phyloP scores from a whole-genome alignment of 768 basidiomycete species.

The Lentinus brumalis region DNA sequence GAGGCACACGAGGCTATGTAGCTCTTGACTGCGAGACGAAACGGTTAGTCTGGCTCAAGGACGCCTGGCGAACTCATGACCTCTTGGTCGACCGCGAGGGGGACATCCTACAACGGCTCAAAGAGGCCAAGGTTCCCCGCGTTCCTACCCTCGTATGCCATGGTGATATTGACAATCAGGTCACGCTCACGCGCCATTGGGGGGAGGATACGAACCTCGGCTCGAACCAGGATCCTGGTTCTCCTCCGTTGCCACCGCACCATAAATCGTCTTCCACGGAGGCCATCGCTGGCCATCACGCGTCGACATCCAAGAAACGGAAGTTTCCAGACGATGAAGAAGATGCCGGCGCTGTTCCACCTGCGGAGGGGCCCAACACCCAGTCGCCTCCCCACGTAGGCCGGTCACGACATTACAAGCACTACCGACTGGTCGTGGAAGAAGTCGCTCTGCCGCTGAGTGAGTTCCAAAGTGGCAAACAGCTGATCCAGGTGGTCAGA shows the following conservation, averaged over 20 bases:
- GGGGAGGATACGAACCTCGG: background rate
- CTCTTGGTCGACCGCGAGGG: background rate
- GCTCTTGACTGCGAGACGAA: slow-evolving; percentile 10
- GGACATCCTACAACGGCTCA: background rate
- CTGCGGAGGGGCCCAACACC: background rate
- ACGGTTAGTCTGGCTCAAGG: slow-evolving; percentile 16
- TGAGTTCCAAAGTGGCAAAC: background rate
- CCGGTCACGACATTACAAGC: background rate
- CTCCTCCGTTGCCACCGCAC: background rate
- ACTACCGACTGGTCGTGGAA: slow-evolving; percentile 7
- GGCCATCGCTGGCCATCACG: no score
- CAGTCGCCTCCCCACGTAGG: background rate
- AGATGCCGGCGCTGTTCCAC: background rate
- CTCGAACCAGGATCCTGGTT: background rate
- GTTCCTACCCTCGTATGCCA: slow-evolving; percentile 12
- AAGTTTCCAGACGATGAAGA: background rate
- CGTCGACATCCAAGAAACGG: background rate
- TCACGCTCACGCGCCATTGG: background rate
- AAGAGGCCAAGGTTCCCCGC: background rate
- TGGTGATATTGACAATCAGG: slow-evolving; percentile 3
- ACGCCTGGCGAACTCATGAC: slow-evolving; percentile 11
- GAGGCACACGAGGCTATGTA: slow-evolving; percentile 13
- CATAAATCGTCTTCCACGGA: background rate
- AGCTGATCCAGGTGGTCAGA: background rate
- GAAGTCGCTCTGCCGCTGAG: slow-evolving; percentile 2